These are phyloP conservation scores for Prunus dulcis DNA, from an alignment of 306 rosid species.

Conservation along the genomic window DNA sequence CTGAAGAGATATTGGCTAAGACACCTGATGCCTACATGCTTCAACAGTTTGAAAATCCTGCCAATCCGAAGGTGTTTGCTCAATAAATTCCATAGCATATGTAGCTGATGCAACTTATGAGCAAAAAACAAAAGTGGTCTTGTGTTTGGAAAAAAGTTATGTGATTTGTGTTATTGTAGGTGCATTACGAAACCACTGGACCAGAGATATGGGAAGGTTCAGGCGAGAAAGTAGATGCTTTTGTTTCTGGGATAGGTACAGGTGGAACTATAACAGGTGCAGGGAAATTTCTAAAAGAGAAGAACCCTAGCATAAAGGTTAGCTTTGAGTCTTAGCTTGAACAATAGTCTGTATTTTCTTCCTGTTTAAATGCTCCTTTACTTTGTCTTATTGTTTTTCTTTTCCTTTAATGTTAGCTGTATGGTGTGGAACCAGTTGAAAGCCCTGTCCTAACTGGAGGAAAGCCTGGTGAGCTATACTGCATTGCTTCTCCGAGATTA, in stretches of 20 bases:
- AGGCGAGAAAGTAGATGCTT: conserved; percentile 56
- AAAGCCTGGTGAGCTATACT: conserved; percentile 61
- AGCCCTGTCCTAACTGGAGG: conserved; percentile 84
- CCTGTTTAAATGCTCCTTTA: not conserved
- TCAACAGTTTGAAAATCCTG: conserved; percentile 83
- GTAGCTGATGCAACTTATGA: not conserved
- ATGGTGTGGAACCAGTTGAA: conserved; percentile 78
- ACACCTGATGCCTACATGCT: conserved; percentile 73
- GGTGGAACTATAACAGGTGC: conserved; percentile 84
- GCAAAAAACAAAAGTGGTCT: not conserved
- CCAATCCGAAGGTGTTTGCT: conserved; percentile 71
- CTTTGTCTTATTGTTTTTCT: conserved; percentile 5
- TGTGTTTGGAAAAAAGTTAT: not conserved
- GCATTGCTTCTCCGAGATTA: not conserved
- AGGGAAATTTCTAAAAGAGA: conserved; percentile 78
- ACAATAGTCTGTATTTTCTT: not conserved
- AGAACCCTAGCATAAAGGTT: conserved; percentile 66
- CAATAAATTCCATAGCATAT: not conserved
- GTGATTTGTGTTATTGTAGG: conserved; percentile 23
- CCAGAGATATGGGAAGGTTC: conserved; percentile 87
- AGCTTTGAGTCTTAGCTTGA: conserved; percentile 2
- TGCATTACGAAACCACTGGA: conserved; percentile 86
- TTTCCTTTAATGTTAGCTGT: conserved; percentile 38
- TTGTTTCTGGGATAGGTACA: conserved; percentile 76
- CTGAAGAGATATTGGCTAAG: conserved; percentile 71